These are phyloP conservation scores for Crithidia sp. DNA, from an alignment of 208 protist genomes.

Conservation along the genomic window DNA sequence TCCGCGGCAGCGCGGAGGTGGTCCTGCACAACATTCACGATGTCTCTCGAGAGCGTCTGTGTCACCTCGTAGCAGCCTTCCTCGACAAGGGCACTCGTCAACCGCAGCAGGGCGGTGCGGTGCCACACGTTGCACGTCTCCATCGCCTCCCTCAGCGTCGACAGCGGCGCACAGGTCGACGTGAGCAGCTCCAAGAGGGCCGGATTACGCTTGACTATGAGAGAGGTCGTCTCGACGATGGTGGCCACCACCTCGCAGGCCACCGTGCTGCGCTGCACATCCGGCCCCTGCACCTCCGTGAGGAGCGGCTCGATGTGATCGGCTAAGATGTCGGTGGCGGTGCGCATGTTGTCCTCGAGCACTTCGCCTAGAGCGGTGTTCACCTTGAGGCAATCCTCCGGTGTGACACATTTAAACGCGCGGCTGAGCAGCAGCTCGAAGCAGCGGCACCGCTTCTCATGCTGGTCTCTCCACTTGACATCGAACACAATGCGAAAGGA, in stretches of 20 bases:
- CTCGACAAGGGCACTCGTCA: slow-evolving; percentile 71
- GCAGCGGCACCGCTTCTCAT: slow-evolving; percentile 76
- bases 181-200: slow-evolving; percentile 72
- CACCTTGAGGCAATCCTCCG: slow-evolving; percentile 51
- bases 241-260: slow-evolving; percentile 72
- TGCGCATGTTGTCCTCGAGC: slow-evolving; percentile 78
- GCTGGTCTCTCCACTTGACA: slow-evolving; percentile 74
- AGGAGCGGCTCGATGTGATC: slow-evolving; percentile 52
- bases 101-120: slow-evolving; percentile 56
- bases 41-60: slow-evolving; percentile 41
- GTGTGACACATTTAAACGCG: slow-evolving; percentile 47
- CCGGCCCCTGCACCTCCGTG: slow-evolving; percentile 7
- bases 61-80: slow-evolving; percentile 80
- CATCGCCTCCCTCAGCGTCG: slow-evolving; percentile 60
- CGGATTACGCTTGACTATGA: slow-evolving; percentile 76
- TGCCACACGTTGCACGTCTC: slow-evolving; percentile 66
- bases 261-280: slow-evolving; percentile 46
- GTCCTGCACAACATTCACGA: slow-evolving; percentile 47
- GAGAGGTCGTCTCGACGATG: slow-evolving; percentile 59
- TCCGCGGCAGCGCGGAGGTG: slow-evolving; percentile 55
- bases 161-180: slow-evolving; percentile 45
- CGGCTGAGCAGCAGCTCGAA: slow-evolving; percentile 63
- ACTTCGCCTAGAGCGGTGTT: slow-evolving; percentile 52
- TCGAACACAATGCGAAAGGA: slow-evolving; percentile 83
- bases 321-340: slow-evolving; percentile 69